Evolutionary conservation across 495 filamentous ascomycete species (phyloP), one percentile per base, ranked within the genome.

Genomic region (Amorphotheca resinae): DNA sequence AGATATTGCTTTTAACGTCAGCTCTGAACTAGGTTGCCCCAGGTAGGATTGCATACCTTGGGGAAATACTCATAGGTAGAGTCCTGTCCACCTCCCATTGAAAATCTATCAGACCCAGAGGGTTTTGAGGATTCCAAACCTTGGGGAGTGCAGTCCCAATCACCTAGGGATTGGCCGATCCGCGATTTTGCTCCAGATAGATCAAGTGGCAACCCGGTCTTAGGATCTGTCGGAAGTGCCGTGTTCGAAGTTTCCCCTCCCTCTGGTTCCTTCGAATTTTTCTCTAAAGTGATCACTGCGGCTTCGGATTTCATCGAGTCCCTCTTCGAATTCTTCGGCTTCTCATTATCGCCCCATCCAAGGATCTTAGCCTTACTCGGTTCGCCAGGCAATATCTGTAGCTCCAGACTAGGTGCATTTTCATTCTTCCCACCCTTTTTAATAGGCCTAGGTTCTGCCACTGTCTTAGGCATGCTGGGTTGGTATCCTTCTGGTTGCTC

Each of bases 11-110:
- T 22, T 4, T 41, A 20, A 6, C 6, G 22, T 54, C 37, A 54
- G 51, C 31, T 14, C 25, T 23, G 3, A 23, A 0, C 14, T 0
- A 9, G 16, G 14, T 36, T 2, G 33, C 18, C 22, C 26, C 2
- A 28, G 21, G 36, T 16, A 30, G 17, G 9, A 38, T 23, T 18
- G 42, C 54, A 33, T 55, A 68, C 73, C 60, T 98, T 98, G 18
- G 93, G 82, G 39, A 98, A 70, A 58, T 98, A 98, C 58, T 98
- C 91, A 58, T 95, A 96, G 1, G 84, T 78, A 12, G 86, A 94
- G 58, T 96, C 91, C 42, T 87, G 80, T 60, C 77, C 76, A 42
- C 80, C 87, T 33, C 87, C 93, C 58, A 96, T 71, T 0, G 74
- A 76, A 50, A 72, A 89, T 30, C 67, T 63, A n/a, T 70, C 63